Evolutionary conservation across 768 basidiomycete genomes (phyloP).

Genomic region (Mycena metata): DNA sequence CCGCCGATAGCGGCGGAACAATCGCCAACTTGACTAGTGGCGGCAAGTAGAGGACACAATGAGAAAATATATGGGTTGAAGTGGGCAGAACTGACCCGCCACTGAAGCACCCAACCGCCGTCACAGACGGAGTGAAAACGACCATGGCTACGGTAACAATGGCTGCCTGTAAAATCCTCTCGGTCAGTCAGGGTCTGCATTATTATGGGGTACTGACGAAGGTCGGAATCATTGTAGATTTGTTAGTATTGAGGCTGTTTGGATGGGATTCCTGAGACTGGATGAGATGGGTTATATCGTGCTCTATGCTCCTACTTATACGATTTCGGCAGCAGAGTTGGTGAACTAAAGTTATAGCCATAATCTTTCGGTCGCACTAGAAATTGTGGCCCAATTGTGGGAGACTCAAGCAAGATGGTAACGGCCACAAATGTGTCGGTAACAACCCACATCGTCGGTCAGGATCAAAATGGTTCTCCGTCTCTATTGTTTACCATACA

Average conservation of each 20-base stretch:
- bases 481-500: too few species aligned
- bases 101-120: conserved; percentile 13
- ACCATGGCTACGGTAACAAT: conserved; percentile 2
- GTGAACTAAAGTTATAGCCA: too few species aligned
- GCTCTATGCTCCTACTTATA: background rate
- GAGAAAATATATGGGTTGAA: background rate
- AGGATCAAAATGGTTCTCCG: too few species aligned
- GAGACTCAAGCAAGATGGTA: too few species aligned
- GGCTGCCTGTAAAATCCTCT: background rate
- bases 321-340: background rate
- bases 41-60: background rate
- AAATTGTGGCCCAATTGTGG: too few species aligned
- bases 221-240: background rate
- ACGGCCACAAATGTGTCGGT: too few species aligned
- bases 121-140: conserved; percentile 5
- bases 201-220: background rate
- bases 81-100: too few species aligned
- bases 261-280: background rate
- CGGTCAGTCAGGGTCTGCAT: background rate
- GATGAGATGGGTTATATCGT: conserved; percentile 1
- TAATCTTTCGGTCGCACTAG: too few species aligned
- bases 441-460: too few species aligned
- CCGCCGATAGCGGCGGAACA: conserved; percentile 9
- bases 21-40: conserved; percentile 9
- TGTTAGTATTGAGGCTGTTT: conserved; percentile 1